Evolutionary conservation across 2,329 filamentous ascomycete genomes (phyloP), one percentile per base, ranked within the genome.

Genomic region (Alternaria alternata): DNA sequence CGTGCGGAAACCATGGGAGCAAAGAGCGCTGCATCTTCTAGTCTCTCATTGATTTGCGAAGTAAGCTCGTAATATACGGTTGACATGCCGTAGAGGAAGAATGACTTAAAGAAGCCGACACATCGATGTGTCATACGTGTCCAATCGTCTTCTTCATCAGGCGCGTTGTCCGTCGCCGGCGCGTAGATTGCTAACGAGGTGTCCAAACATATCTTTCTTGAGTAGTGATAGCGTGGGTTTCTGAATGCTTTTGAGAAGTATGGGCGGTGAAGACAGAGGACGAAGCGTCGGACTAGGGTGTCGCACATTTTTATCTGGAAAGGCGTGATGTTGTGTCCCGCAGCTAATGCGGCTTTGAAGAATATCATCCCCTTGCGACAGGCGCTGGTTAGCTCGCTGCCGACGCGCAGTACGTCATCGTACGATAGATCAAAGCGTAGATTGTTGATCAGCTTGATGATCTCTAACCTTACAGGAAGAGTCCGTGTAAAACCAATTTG

Each of bases 191-290:
- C 48, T 9, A 74, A 32, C 1, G 71, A 71, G 0, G 61, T 63
- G 12, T 87, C 84, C 2, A 85, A 61, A 61, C 79, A 82, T 7
- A 81, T 73, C 59, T 83, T 85, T 34, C 80, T 2, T 18, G 49
- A 86, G 72, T 81, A 85, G 62, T 84, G 79, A 65, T 81, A 87
- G 5, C 80, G 59, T 0, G 82, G 84, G 51, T 85, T 80, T 1
- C 67, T 63, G 5, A 71, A 77, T 9, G 83, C 80, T 59, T 79
- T 74, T 38, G 71, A 71, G 38, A 80, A 80, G 67, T 83, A 87
- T 0, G 82, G 77, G 7, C 80, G 81, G 62, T 89, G 86, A 0
- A 89, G 75, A 1, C 82, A 79, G 14, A 88, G 80, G 2, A 88
- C 66, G 66, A 87, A 88, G 14, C 87, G 84, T 5, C 84, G 83